Evolutionary conservation across 148 eudicot species (phyloP), one percentile per base, ranked within the genome.

Genomic region (Diospyros kaki): DNA sequence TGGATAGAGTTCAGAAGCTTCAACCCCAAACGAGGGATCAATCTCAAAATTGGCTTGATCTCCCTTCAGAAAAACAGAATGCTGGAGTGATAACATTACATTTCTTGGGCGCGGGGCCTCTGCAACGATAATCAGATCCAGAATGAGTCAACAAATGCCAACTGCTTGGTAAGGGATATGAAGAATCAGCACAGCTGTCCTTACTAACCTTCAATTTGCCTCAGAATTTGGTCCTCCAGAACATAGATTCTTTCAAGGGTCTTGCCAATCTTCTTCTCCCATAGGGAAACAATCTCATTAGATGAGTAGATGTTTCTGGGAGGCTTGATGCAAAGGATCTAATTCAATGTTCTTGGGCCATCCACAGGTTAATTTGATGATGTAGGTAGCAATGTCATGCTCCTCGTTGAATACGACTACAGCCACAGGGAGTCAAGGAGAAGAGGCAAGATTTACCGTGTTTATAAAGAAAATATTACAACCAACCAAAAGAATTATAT

Each of bases 1-100:
- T 0, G 96, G 92, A 77, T 90, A 93, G 12, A 93, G 88, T 81
- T 83, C 85, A 15, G 97, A 83, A 67, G 95, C 93, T 78, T 93
- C 95, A 39, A 87, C 87, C 28, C 88, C 91, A 43, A 84, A 80
- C 0, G 90, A 82, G 2, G 93, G 85, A 38, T 90, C 85, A 9
- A 87, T 90, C 59, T 76, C 82, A 54, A 84, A 89, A 73, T 83
- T 76, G 74, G 93, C 81, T 17, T 82, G 88, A 14, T 87, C 88
- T 52, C 95, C 97, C 69, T 80, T 87, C 51, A 90, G 89, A 72
- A 81, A 83, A 14, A 79, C 81, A 0, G 91, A 77, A 68, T 93
- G 93, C 45, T 59, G 69, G 73, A 93, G 78, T 3, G 95, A 69
- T 51, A 86, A 42, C 1, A 82, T 10, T 1, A 87, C 4, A 54